These are phyloP conservation scores for Rubus parviflorus DNA, from an alignment of 306 rosid genomes.

Conservation along the genomic window DNA sequence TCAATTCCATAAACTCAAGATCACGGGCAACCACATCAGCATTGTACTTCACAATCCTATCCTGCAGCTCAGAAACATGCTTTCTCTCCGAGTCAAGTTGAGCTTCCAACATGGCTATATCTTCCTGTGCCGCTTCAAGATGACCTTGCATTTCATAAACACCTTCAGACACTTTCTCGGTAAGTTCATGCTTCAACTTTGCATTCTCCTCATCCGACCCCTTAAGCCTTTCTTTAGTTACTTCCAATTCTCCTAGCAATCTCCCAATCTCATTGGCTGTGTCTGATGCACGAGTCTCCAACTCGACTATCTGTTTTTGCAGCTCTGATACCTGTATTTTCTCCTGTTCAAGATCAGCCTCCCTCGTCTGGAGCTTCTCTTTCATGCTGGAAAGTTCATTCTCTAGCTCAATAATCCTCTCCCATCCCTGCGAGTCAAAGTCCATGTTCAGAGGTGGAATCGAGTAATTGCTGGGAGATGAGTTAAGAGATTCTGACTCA, in stretches of 20 bases:
- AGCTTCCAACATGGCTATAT: slow-evolving; percentile 26
- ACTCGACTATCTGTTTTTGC: slow-evolving; percentile 37
- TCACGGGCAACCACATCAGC: slow-evolving; percentile 33
- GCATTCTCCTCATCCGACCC: slow-evolving; percentile 44
- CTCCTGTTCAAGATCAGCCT: slow-evolving; percentile 47
- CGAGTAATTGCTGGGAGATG: slow-evolving; percentile 24
- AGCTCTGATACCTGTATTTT: slow-evolving; percentile 43
- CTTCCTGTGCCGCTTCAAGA: slow-evolving; percentile 41
- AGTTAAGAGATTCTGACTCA: slow-evolving; percentile 43
- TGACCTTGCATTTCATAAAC: slow-evolving; percentile 39
- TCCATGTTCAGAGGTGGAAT: slow-evolving; percentile 34
- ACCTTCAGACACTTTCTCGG: slow-evolving; percentile 20
- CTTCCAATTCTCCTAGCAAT: slow-evolving; percentile 46
- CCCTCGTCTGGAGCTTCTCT: slow-evolving; percentile 38
- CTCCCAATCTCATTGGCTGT: slow-evolving; percentile 36
- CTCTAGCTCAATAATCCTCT: slow-evolving; percentile 36
- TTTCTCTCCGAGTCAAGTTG: slow-evolving; percentile 38
- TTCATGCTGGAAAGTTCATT: slow-evolving; percentile 40
- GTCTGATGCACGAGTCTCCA: slow-evolving; percentile 45
- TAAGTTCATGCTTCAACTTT: slow-evolving; percentile 41
- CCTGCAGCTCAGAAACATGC: slow-evolving; percentile 38
- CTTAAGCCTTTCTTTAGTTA: slow-evolving; percentile 36
- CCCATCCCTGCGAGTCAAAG: slow-evolving; percentile 31
- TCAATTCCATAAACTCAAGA: slow-evolving; percentile 46
- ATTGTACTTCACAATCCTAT: slow-evolving; percentile 34